Conservation (phyloP, 1,284 basidiomycete species). For the Puccinia polysora region DNA sequence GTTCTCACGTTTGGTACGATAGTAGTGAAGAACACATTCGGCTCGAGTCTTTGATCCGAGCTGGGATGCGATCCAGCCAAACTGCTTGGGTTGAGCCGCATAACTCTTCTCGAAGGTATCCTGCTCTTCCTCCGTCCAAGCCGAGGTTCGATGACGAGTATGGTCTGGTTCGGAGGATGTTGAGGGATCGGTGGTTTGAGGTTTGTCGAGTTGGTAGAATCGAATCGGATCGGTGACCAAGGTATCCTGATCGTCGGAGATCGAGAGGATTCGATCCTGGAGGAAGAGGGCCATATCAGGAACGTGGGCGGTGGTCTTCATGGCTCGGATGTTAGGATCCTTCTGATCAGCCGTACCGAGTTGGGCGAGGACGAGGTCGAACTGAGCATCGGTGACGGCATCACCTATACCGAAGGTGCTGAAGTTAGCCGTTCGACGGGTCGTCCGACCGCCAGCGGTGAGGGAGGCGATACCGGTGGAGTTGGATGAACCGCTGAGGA, state of each 20-base stretch:
- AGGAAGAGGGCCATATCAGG: slow-evolving; percentile 40
- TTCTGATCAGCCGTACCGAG: slow-evolving; percentile 42
- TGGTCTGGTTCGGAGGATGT: not conserved
- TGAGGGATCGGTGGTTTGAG: not conserved
- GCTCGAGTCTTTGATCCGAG: slow-evolving; percentile 35
- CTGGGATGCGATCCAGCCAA: slow-evolving; percentile 41
- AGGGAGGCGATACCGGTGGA: slow-evolving; percentile 14
- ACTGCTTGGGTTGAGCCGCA: slow-evolving; percentile 41
- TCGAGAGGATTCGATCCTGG: slow-evolving; percentile 3
- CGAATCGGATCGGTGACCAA: slow-evolving; percentile 36
- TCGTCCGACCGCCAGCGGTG: slow-evolving; percentile 21
- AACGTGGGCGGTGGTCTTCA: slow-evolving; percentile 35
- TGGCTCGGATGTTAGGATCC: slow-evolving; percentile 40
- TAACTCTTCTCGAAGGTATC: slow-evolving; percentile 36
- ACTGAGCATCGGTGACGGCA: slow-evolving; percentile 44
- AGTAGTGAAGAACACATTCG: slow-evolving; percentile 44
- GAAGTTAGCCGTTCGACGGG: slow-evolving; percentile 31
- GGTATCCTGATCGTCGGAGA: slow-evolving; percentile 20
- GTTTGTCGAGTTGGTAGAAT: slow-evolving; percentile 32
- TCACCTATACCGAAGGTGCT: slow-evolving; percentile 41
- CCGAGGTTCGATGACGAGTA: not conserved
- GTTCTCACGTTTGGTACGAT: slow-evolving; percentile 40
- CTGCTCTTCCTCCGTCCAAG: slow-evolving; percentile 40
- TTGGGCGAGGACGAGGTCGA: slow-evolving; percentile 41
- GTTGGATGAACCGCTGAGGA: not conserved